phyloP scores from a whole-genome alignment of 345 rosid genomes.

The Theobroma cacao region DNA sequence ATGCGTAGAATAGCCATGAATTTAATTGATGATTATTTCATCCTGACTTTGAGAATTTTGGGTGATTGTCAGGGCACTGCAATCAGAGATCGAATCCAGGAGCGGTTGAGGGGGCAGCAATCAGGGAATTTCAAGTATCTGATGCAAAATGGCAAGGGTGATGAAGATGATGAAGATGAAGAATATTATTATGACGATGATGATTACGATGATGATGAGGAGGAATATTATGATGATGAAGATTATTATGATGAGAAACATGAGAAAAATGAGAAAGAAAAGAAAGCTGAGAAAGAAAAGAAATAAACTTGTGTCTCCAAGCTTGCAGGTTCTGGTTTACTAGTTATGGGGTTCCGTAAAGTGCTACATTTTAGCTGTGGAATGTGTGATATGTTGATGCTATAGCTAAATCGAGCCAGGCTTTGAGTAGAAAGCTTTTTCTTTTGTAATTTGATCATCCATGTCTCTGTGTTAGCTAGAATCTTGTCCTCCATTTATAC shows the following conservation, averaged over 20 bases:
- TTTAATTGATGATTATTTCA: not conserved
- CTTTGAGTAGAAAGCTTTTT: not conserved
- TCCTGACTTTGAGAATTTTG: not conserved
- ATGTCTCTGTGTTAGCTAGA: not conserved
- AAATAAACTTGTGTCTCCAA: conserved; percentile 16
- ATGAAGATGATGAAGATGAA: conserved; percentile 35
- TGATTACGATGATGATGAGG: conserved; percentile 42
- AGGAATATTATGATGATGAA: conserved; percentile 40
- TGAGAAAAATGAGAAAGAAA: conserved; percentile 25
- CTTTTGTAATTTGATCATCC: not conserved
- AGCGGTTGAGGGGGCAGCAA: conserved; percentile 57
- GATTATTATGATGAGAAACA: conserved; percentile 34
- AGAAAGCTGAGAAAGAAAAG: conserved; percentile 15
- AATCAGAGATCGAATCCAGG: conserved; percentile 81
- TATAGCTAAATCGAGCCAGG: conserved; percentile 3
- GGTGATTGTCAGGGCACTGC: conserved; percentile 64
- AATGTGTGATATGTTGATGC: not conserved
- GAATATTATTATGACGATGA: conserved; percentile 30
- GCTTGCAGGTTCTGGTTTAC: not conserved
- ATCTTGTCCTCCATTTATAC: not conserved
- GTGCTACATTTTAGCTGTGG: conserved; percentile 3
- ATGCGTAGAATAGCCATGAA: not conserved
- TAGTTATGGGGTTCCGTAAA: not conserved
- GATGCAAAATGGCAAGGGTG: conserved; percentile 36
- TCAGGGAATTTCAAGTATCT: conserved; percentile 5